Evolutionary conservation across 1,284 basidiomycete species (phyloP).

Genomic region (Kwoniella shivajii): DNA sequence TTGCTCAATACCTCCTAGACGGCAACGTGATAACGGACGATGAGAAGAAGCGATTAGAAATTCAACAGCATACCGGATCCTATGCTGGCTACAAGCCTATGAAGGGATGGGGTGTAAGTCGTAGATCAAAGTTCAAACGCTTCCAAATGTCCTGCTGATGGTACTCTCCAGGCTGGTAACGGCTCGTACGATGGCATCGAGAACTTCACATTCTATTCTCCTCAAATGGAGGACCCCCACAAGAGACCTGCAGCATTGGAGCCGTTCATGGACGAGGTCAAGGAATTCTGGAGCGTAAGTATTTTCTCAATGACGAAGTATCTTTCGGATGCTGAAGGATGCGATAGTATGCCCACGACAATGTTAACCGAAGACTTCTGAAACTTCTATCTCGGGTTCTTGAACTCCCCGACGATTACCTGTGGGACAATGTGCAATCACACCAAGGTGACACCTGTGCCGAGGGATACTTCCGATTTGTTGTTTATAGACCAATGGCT

Average conservation of each 20-base stretch:
- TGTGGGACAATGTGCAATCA: constrained; percentile 49
- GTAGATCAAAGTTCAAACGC: neutral
- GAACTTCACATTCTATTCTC: constrained; percentile 54
- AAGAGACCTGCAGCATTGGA: constrained; percentile 28
- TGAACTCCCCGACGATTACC: constrained; percentile 52
- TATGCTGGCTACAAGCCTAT: constrained; percentile 50
- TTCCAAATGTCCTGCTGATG: constrained; percentile 12
- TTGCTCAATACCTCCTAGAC: constrained; percentile 30
- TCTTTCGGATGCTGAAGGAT: neutral
- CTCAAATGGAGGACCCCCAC: constrained; percentile 31
- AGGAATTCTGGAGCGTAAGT: constrained; percentile 31
- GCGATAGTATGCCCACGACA: neutral
- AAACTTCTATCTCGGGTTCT: constrained; percentile 51
- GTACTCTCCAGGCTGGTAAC: neutral
- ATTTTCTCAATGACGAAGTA: constrained; percentile 11
- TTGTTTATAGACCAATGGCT: constrained; percentile 50
- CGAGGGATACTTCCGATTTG: constrained; percentile 52
- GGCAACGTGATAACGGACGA: constrained; percentile 28
- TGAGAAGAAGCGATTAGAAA: constrained; percentile 33
- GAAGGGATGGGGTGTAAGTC: constrained; percentile 19
- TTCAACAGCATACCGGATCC: constrained; percentile 27
- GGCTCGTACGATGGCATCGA: constrained; percentile 22
- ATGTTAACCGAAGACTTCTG: constrained; percentile 45
- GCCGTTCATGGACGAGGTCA: constrained; percentile 49
- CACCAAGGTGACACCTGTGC: constrained; percentile 20